Conservation (phyloP, 2,329 filamentous ascomycete species). For the Zymoseptoria brevis region DNA sequence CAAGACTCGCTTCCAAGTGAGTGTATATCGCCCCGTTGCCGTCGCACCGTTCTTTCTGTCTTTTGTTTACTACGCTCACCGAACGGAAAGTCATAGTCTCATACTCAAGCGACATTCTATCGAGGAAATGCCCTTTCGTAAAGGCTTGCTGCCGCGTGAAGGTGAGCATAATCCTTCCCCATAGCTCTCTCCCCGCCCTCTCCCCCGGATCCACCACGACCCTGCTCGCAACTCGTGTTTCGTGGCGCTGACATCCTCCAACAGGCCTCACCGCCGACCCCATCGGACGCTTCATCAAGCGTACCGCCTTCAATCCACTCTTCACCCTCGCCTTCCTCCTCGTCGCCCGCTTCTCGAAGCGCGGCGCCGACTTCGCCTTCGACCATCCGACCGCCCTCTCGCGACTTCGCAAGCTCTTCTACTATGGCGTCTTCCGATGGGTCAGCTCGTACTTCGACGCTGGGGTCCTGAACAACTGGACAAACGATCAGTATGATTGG, state of each 20-base stretch:
- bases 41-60: not conserved
- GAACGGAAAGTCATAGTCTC: not conserved
- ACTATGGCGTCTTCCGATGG: constrained; percentile 43
- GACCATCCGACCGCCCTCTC: constrained; percentile 46
- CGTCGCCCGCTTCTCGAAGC: constrained; percentile 55
- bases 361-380: constrained; percentile 47
- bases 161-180: constrained; percentile 17
- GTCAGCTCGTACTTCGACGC: constrained; percentile 47
- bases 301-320: constrained; percentile 56
- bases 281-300: constrained; percentile 48
- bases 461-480: constrained; percentile 45
- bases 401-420: constrained; percentile 40
- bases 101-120: not conserved
- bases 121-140: constrained; percentile 1
- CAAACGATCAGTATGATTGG: constrained; percentile 54
- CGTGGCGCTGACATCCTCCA: not conserved
- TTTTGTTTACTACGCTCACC: not conserved
- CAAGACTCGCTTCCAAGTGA: not conserved
- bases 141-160: constrained; percentile 12
- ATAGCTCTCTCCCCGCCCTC: not conserved
- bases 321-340: constrained; percentile 58
- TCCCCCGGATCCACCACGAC: not conserved
- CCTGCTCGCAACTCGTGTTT: not conserved
- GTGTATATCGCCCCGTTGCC: not conserved
- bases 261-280: constrained; percentile 50